Percentiles rank a stretch among this genome's conserved stretches.
phyloP scores from a whole-genome alignment of 352 stramenopile species.

The Phytophthora lateralis region DNA sequence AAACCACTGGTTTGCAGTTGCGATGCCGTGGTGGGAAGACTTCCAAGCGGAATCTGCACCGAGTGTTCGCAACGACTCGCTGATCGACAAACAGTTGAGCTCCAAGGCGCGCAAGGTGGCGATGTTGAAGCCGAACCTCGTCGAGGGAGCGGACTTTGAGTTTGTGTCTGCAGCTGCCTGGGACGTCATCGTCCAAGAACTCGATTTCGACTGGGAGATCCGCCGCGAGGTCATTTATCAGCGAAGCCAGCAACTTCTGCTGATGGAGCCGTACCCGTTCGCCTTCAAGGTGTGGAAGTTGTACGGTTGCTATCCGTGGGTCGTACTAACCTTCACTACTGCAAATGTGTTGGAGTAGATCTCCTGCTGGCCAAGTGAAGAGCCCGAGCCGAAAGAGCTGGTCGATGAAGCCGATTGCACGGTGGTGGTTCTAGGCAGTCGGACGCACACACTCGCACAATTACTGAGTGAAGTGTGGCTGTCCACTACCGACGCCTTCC shows the following conservation, averaged over 20 bases:
- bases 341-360: slow-evolving; percentile 12
- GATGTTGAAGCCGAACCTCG: slow-evolving; percentile 23
- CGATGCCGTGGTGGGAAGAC: slow-evolving; percentile 23
- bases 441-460: slow-evolving; percentile 16
- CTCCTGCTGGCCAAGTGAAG: slow-evolving; percentile 15
- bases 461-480: slow-evolving; percentile 31
- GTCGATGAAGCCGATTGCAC: slow-evolving; percentile 7
- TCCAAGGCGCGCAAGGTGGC: slow-evolving; percentile 23
- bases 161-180: slow-evolving; percentile 20
- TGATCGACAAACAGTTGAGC: slow-evolving; percentile 25
- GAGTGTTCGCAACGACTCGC: slow-evolving; percentile 21
- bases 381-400: slow-evolving; percentile 12
- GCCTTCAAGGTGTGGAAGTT: slow-evolving; percentile 19
- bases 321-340: background rate
- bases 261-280: slow-evolving; percentile 23
- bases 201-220: slow-evolving; percentile 29
- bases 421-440: slow-evolving; percentile 23
- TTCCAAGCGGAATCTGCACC: slow-evolving; percentile 21
- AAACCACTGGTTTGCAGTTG: slow-evolving; percentile 26
- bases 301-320: background rate
- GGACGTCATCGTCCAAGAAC: slow-evolving; percentile 20
- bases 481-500: slow-evolving; percentile 15
- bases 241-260: slow-evolving; percentile 11
- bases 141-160: slow-evolving; percentile 27
- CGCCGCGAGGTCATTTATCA: slow-evolving; percentile 30